Conservation (phyloP, 148 eudicot genomes). For the Euryodendron excelsum region DNA sequence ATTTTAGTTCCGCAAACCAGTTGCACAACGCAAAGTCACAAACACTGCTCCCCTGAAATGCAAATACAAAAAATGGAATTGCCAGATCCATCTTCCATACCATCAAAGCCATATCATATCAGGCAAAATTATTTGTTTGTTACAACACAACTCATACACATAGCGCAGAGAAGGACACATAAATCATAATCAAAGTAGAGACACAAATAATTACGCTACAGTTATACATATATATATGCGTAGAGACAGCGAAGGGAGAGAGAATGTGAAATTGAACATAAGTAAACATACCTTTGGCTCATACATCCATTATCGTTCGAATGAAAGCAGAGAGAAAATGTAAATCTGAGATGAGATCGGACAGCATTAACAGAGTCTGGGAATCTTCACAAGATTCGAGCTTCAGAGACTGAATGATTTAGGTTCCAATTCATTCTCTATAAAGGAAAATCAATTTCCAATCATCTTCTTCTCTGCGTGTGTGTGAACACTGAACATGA, state of each 20-base stretch:
- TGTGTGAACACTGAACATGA: background rate
- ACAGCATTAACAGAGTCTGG: slow-evolving; percentile 4
- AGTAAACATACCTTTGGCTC: background rate
- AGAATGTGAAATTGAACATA: background rate
- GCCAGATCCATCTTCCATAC: background rate
- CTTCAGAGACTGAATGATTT: slow-evolving; percentile 11
- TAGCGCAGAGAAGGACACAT: background rate
- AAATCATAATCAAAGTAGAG: background rate
- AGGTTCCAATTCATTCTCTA: background rate
- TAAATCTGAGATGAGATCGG: background rate
- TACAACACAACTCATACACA: too few relatives aligned
- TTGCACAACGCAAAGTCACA: background rate
- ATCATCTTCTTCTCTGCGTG: background rate
- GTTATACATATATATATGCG: too few relatives aligned
- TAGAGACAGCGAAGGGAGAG: background rate
- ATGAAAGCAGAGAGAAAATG: background rate
- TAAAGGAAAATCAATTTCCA: background rate
- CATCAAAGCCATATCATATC: slow-evolving; percentile 1
- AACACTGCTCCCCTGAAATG: background rate
- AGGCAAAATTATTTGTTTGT: background rate
- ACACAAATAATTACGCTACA: background rate
- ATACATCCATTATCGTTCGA: background rate
- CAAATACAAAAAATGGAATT: background rate
- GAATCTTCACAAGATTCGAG: background rate
- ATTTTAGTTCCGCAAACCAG: background rate